Evolutionary conservation across 306 rosid species (phyloP), one percentile per base, ranked within the genome.

Genomic region (Begonia masoniana): DNA sequence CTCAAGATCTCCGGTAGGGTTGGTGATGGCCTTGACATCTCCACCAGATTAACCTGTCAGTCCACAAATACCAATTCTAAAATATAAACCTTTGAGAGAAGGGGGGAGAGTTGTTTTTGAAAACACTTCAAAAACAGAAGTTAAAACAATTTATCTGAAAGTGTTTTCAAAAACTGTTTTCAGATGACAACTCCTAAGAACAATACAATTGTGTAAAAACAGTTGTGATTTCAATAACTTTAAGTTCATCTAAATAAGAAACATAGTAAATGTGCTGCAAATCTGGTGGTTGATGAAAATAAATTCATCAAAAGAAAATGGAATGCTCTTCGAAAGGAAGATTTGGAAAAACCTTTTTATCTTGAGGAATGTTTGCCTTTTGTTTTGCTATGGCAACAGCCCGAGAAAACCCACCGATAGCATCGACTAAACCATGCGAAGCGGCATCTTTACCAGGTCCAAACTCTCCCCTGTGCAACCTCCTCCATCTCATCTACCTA

Each of bases 391-490:
- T 80, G 51, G 97, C 91, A 46, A 91, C 68, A 53, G 97, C 97
- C 39, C 88, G 80, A 54, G 96, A 85, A 63, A 85, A 69, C 14
- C 97, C 97, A 50, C 97, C 96, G 21, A 85, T 67, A 13, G 97
- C 97, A 70, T 91, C 97, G 14, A 91, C 78, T 62, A 91, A 75
- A 62, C 97, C 95, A 24, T 36, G 73, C 6, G 83, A 81, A 49
- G 74, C 91, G 47, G 97, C 96, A 23, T 85, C 96, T 49, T 77
- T 76, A 57, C 96, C 94, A 0, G 92, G 92, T 70, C 97, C 97
- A 85, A 60, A 91, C 85, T 69, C 97, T 80, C 54, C 97, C 97
- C 60, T 85, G 95, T 43, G 97, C 97, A 63, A 91, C 79, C 73
- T 78, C 85, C 66, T 91, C 95, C 96, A 85, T 91, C 70, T 85